phyloP scores from a whole-genome alignment of 169 alveolate species.

The Babesia bovis region DNA sequence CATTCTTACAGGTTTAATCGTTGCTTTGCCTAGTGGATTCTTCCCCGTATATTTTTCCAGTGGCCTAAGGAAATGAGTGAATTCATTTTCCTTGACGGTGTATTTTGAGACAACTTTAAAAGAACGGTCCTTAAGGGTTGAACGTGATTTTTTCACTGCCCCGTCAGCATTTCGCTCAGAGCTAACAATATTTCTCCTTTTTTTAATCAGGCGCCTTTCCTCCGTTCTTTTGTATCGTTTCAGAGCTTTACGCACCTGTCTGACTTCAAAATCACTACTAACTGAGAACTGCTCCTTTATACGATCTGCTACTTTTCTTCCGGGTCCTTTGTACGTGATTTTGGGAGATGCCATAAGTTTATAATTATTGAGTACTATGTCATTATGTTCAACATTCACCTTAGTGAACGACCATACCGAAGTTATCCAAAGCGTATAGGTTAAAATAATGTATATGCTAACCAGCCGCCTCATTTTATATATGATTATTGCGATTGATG shows the following conservation, averaged over 20 bases:
- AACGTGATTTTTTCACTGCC: not conserved
- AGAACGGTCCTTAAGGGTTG: not conserved
- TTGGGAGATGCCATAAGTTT: conserved; percentile 11
- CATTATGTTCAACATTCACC: not conserved
- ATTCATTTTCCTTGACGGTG: conserved; percentile 14
- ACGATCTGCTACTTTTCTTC: conserved; percentile 62
- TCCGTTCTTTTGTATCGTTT: conserved; percentile 51
- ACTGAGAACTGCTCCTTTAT: conserved; percentile 57
- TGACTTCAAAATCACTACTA: conserved; percentile 35
- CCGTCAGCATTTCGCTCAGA: conserved; percentile 31
- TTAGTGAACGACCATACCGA: not conserved
- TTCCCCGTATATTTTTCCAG: conserved; percentile 26
- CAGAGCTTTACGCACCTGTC: conserved; percentile 50
- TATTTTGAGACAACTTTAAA: conserved; percentile 26
- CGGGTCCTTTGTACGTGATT: conserved; percentile 50
- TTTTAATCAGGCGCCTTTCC: conserved; percentile 35
- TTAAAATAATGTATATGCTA: not conserved
- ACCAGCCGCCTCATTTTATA: not conserved
- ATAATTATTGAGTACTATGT: not conserved
- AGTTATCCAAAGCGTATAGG: not conserved
- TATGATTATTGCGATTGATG: conserved; percentile 18
- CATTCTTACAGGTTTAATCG: conserved; percentile 33
- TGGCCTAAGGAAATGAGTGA: conserved; percentile 27
- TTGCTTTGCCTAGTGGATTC: conserved; percentile 36
- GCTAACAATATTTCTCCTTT: conserved; percentile 34